Evolutionary conservation across 768 basidiomycete genomes (phyloP), one percentile per base, ranked within the genome.

Genomic region (Kondoa subrosea): DNA sequence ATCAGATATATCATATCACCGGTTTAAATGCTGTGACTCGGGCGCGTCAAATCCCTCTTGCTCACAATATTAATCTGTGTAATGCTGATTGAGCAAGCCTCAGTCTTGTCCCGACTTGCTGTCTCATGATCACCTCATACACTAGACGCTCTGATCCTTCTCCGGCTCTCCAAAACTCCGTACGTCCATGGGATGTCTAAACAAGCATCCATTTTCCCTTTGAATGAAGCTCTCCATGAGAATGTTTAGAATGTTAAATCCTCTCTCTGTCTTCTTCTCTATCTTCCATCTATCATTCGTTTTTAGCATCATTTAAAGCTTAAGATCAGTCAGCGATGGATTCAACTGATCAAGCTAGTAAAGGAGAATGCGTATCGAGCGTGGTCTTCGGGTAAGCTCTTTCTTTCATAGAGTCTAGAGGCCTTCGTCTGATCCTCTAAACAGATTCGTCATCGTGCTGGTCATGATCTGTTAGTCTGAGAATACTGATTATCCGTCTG

Each of bases 351-450:
- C 14, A 8, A 15, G 61, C 29, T 8, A 32, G n/a, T 32, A n/a
- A 17, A 27, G 33, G 30, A 17, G 27, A n/a, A 63, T 63, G 61
- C 61, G 61, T 63, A 3, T 63, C 61, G 27, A 63, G 33, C 30
- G 61, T 63, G 3, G 61, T 63, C 61, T 63, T 27, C 33, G 30
- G 33, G 61, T 63, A 27, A 25, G 25, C 25, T 31, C 29, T 25
- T 31, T 27, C 29, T 29, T 21, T 27, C 61, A 8, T 50, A 59
- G 58, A 59, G 61, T 3, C 29, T 27, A 8, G 14, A 32, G 15
- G 58, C 12, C 15, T 16, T 63, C 61, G n/a, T 27, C 33, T 32
- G 61, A 63, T 8, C 61, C 17, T 16, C n/a, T n/a, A 15, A 17
- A 2, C 61, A 63, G 61, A 31, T 63, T 63, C 30, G 30, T 32